Evolutionary conservation across 2,329 filamentous ascomycete genomes (phyloP).

Genomic region (Fusarium dlaminii): DNA sequence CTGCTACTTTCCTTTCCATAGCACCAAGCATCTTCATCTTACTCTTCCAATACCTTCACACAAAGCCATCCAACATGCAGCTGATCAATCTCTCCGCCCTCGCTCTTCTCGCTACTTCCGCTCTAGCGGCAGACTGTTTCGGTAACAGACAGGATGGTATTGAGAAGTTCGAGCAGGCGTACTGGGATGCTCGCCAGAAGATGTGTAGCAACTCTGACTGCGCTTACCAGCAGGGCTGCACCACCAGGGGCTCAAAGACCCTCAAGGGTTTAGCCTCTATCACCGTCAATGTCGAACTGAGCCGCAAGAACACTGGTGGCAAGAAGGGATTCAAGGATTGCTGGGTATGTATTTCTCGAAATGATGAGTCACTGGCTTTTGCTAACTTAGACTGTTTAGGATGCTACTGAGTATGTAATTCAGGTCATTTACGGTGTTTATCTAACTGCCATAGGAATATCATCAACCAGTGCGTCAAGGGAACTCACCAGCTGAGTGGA

Average conservation of each 20-base stretch:
- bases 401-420: not conserved
- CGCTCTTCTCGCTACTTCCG: not conserved
- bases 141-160: not conserved
- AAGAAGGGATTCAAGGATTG: not conserved
- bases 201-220: constrained; percentile 5
- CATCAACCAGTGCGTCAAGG: not conserved
- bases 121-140: not conserved
- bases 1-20: accelerated
- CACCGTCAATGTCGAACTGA: not conserved
- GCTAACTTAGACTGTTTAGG: too few species aligned
- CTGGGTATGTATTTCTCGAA: constrained; percentile 11
- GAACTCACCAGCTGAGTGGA: not conserved
- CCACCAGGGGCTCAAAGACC: not conserved
- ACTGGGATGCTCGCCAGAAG: constrained; percentile 1
- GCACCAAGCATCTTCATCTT: not conserved
- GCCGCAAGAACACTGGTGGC: not conserved
- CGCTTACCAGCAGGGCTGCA: not conserved
- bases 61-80: not conserved
- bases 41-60: too few species aligned
- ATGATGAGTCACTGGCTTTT: too few species aligned
- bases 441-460: not conserved
- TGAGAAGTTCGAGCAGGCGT: not conserved
- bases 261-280: not conserved
- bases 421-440: accelerated
- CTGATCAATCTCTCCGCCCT: not conserved